Base-by-base conservation (phyloP, 805 yeast genomes). In the Candida maltosa region DNA sequence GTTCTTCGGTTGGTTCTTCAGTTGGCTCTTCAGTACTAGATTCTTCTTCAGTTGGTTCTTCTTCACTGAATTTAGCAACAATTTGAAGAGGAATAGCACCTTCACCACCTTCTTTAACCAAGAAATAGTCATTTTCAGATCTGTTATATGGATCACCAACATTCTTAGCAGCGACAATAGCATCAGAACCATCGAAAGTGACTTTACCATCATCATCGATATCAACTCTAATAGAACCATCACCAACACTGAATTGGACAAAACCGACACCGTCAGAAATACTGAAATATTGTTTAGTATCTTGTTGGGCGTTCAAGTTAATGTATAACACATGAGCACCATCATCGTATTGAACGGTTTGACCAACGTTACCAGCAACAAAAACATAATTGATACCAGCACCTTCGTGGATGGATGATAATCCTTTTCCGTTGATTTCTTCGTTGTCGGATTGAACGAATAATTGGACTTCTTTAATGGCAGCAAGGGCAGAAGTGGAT, bases 371-470 rank as follows among this genome's bases (percentile, higher is more conserved):
- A 15, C 56, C 56, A n/a, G n/a, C n/a, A 26, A 62, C 38, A 49
- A 61, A 58, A 22, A 65, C 44, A 51, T 68, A 70, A 52, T 60
- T 52, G 39, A 65, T 49, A 36, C 65, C 76, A 32, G 75, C 76
- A 44, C 75, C 76, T 47, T 64, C 70, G 46, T 67, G 75, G 28
- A 38, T 40, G 19, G 57, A 38, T 29, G 48, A 40, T 26, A 65
- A 38, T 27, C 56, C 60, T 14, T 49, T 36, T 25, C 60, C 61
- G 39, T 62, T 39, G 34, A 66, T 32, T 6, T 36, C 42, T 5
- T 49, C 16, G 37, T 57, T 36, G 27, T 45, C 49, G 21, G 69
- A 59, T 20, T 48, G 43, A 30, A 48, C 47, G 16, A 17, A 42
- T 29, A 64, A 51, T 16, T 41, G 19, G n/a, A 58, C 46, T 8